Base-by-base conservation (phyloP, 2,329 filamentous ascomycete genomes). In the Alternaria dauci region DNA sequence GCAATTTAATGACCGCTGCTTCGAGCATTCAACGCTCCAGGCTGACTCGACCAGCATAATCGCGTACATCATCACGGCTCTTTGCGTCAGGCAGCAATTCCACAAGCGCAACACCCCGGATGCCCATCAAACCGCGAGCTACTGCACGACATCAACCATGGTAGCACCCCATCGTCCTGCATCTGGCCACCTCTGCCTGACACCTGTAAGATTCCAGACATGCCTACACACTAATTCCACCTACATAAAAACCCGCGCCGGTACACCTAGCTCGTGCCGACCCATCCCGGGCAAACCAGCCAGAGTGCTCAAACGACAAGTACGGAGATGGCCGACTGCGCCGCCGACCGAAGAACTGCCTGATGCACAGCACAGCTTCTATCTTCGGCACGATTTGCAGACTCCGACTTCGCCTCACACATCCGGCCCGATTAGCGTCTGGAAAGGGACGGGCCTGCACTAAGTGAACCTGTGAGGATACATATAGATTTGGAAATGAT, bases 141-240 rank as follows among this genome's bases (percentile, higher is more conserved):
- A 52, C 60, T 63, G 60, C 60, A 57, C 52, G 57, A 63, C 60
- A 63, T 60, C 52, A 57, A 60, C 48, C 47, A 55, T 62, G 56
- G 56, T 59, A 55, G 44, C 26, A 20, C 47, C 26, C 54, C 54
- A 42, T 28, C 48, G 43, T 30, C 32, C 36, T 23, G 16, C 52
- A 41, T 41, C 50, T 41, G 42, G 28, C 41, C 48, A 34, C 46
- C 14, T 23, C 46, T 36, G 32, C 52, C 16, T 20, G 32, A 34
- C 46, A 51, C 41, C 52, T 43, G 36, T 18, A 41, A 32, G 28
- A 34, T n/a, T 26, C 16, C 46, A 50, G 30, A 18, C 9, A 50
- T 14, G 32, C 30, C 32, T 20, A 26, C 32, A 50, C 46, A 34
- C 42, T 38, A 46, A 46, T 9, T 2, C 23, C n/a, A 11, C 30